Conservation (phyloP, 305 asterid species). For the Fraxinus velutina region DNA sequence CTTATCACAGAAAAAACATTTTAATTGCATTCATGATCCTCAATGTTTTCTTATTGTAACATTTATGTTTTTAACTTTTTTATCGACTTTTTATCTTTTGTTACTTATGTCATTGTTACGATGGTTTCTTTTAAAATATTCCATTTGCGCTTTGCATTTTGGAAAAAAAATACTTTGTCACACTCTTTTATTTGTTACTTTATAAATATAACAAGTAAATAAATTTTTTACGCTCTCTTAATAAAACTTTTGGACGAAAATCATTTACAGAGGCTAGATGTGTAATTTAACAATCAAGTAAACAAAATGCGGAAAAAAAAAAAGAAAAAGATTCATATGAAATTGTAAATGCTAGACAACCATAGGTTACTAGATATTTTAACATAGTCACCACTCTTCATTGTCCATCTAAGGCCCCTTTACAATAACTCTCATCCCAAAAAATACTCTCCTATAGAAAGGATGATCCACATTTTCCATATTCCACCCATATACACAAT, state of each 20-base stretch:
- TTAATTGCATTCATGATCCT: background rate
- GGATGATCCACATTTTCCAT: background rate
- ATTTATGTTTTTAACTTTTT: too few species aligned
- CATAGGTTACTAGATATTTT: too few species aligned
- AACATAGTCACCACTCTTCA: background rate
- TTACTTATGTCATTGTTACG: background rate
- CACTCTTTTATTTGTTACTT: background rate
- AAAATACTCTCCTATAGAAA: too few species aligned
- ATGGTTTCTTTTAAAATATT: background rate
- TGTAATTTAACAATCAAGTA: background rate
- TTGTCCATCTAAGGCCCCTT: background rate
- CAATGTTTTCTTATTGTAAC: background rate
- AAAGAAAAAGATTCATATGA: background rate
- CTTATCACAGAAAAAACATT: background rate
- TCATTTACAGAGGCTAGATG: background rate
- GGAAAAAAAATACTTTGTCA: too few species aligned
- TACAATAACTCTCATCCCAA: background rate
- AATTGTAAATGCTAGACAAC: background rate
- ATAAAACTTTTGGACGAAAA: background rate
- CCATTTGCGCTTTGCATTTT: background rate
- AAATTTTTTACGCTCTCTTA: too few species aligned
- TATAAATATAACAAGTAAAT: too few species aligned
- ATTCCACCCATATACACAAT: background rate
- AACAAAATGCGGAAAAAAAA: background rate
- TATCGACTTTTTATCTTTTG: background rate